A percentile compares a stretch with the other conserved stretches of the same genome.
phyloP scores from a whole-genome alignment of 306 rosid genomes.

The Morella rubra region DNA sequence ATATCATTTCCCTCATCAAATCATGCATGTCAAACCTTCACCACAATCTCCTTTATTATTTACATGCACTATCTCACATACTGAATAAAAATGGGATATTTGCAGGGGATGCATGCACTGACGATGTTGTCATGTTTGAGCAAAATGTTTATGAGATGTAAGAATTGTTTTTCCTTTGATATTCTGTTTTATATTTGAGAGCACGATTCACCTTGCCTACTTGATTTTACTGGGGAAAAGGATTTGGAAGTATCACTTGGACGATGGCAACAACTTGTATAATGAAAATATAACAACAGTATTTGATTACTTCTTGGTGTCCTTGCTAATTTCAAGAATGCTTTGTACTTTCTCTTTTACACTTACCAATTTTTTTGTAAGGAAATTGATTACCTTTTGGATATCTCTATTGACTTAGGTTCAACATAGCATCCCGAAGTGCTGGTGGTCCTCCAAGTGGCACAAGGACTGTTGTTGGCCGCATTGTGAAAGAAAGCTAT shows the following conservation, averaged over 20 bases:
- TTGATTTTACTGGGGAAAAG: slow-evolving; percentile 2
- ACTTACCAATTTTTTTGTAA: background rate
- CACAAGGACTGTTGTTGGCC: slow-evolving; percentile 76
- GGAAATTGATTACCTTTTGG: slow-evolving; percentile 8
- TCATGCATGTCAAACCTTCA: background rate
- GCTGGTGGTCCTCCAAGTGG: slow-evolving; percentile 75
- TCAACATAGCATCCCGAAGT: slow-evolving; percentile 68
- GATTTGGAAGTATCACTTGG: slow-evolving; percentile 7
- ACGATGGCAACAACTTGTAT: background rate
- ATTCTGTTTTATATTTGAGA: slow-evolving; percentile 2
- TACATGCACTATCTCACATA: background rate
- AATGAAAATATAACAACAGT: background rate
- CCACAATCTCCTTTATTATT: background rate
- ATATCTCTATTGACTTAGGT: slow-evolving; percentile 45
- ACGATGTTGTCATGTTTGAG: slow-evolving; percentile 89
- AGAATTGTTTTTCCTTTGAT: slow-evolving; percentile 24
- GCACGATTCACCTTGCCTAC: slow-evolving; percentile 8
- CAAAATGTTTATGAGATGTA: slow-evolving; percentile 87
- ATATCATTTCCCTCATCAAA: background rate
- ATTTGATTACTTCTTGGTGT: slow-evolving; percentile 1
- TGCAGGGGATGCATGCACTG: slow-evolving; percentile 95
- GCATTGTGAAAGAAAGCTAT: slow-evolving; percentile 86
- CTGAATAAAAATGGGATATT: background rate
- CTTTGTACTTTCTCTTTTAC: background rate
- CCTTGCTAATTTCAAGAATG: background rate